These are phyloP conservation scores for Kodamaea kaohsiungensis DNA, from an alignment of 805 yeast species.

Conservation along the genomic window DNA sequence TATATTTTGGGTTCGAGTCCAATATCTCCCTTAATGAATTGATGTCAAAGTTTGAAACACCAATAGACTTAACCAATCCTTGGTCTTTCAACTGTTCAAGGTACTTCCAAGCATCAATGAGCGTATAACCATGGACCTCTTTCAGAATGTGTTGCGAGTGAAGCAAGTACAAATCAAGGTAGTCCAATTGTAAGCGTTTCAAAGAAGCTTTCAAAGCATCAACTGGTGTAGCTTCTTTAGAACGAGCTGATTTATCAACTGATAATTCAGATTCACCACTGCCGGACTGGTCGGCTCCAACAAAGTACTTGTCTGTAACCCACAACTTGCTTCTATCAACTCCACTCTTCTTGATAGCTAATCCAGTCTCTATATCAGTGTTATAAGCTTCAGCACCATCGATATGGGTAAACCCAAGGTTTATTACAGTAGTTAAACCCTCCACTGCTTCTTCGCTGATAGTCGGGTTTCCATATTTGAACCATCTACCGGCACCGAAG, in stretches of 20 bases:
- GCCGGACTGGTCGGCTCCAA: too few species aligned
- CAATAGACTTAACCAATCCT: slow-evolving; percentile 74
- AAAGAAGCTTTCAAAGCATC: slow-evolving; percentile 41
- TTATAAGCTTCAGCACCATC: slow-evolving; percentile 67
- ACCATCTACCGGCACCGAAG: slow-evolving; percentile 49
- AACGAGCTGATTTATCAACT: slow-evolving; percentile 17
- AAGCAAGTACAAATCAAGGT: slow-evolving; percentile 53
- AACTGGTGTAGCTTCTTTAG: slow-evolving; percentile 30
- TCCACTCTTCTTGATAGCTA: slow-evolving; percentile 34
- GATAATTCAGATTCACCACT: too few species aligned
- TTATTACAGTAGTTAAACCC: slow-evolving; percentile 47
- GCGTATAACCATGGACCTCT: slow-evolving; percentile 34
- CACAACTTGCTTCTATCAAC: slow-evolving; percentile 46
- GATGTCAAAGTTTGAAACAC: slow-evolving; percentile 78
- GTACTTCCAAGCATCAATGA: slow-evolving; percentile 64
- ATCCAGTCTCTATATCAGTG: slow-evolving; percentile 56
- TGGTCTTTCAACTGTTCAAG: slow-evolving; percentile 64
- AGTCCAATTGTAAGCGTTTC: slow-evolving; percentile 40
- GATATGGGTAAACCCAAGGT: slow-evolving; percentile 55
- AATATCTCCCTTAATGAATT: slow-evolving; percentile 72
- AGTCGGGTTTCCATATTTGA: slow-evolving; percentile 25
- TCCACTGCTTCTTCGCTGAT: slow-evolving; percentile 37
- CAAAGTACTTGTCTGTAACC: slow-evolving; percentile 58
- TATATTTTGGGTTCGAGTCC: slow-evolving; percentile 80
- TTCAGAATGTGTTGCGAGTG: slow-evolving; percentile 44